Conservation (phyloP, 768 basidiomycete species). For the Sarcodon aspratus region DNA sequence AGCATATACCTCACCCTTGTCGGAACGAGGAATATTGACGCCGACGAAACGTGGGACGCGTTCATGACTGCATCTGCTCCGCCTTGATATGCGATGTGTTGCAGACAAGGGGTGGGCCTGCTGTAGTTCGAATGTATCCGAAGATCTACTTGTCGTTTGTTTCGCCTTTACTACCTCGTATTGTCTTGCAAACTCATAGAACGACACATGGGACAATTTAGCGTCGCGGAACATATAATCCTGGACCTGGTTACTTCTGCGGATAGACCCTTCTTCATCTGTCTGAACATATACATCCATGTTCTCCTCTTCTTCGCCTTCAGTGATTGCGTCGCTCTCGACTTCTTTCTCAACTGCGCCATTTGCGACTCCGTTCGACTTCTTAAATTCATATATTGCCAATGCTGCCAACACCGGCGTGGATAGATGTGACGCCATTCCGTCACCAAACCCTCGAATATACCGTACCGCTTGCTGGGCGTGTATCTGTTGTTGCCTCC, state of each 20-base stretch:
- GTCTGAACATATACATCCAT: background rate
- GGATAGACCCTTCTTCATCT: constrained; percentile 5
- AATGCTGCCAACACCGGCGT: constrained; percentile 14
- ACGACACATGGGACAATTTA: constrained; percentile 9
- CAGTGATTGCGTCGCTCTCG: background rate
- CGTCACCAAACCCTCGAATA: constrained; percentile 15
- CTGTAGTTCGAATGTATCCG: background rate
- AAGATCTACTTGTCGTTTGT: background rate
- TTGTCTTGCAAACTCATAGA: constrained; percentile 17
- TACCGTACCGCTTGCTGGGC: constrained; percentile 23
- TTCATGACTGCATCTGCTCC: background rate
- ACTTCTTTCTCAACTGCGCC: background rate
- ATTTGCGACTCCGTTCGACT: background rate
- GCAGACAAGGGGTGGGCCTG: background rate
- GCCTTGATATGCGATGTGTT: constrained; percentile 5
- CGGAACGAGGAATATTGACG: constrained; percentile 5
- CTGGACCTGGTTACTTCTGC: constrained; percentile 13
- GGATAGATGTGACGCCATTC: constrained; percentile 16
- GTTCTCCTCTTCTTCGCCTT: background rate
- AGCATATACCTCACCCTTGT: background rate
- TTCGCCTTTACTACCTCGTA: constrained; percentile 1
- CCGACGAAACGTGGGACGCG: constrained; percentile 10
- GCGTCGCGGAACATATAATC: constrained; percentile 15
- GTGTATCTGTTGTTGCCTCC: constrained; percentile 20
- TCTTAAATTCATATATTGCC: background rate